A percentile compares a stretch with the other conserved stretches of the same genome.
phyloP scores from a whole-genome alignment of 257 asterid genomes.

The Przewalskia tangutica region DNA sequence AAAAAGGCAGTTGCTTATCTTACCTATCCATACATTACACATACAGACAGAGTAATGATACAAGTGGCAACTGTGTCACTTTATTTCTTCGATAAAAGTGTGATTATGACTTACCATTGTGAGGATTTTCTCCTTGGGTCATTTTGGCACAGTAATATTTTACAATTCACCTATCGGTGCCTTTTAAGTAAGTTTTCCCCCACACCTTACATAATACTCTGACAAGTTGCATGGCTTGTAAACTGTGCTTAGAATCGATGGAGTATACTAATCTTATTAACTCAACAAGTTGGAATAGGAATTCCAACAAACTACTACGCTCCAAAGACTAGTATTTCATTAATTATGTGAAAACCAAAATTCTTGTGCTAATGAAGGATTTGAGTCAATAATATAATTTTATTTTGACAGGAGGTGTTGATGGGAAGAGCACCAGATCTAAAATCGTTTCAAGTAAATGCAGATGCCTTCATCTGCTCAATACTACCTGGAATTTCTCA shows the following conservation, averaged over 20 bases:
- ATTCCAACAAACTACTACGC: background rate
- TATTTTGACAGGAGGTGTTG: slow-evolving; percentile 51
- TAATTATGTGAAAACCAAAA: background rate
- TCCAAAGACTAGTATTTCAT: too few species aligned
- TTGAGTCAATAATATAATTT: too few species aligned
- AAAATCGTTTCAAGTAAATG: slow-evolving; percentile 54
- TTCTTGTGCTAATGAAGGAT: too few species aligned
- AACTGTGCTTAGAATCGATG: background rate
- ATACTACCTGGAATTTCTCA: slow-evolving; percentile 68
- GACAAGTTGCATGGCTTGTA: background rate
- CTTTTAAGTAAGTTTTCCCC: background rate
- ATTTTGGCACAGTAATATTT: background rate
- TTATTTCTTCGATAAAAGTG: slow-evolving; percentile 4
- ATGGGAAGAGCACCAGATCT: slow-evolving; percentile 65
- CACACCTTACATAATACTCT: background rate
- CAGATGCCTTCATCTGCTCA: slow-evolving; percentile 73
- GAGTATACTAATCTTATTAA: background rate
- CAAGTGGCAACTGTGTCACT: background rate
- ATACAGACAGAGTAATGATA: background rate
- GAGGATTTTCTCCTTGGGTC: background rate
- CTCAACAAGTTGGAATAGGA: background rate
- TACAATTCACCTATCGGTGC: background rate
- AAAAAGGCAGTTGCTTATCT: slow-evolving; percentile 21
- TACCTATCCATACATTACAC: too few species aligned
- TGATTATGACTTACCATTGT: slow-evolving; percentile 15